Evolutionary conservation across 164 flowering plant species (phyloP).

Genomic region (Umbilicus rupestris): DNA sequence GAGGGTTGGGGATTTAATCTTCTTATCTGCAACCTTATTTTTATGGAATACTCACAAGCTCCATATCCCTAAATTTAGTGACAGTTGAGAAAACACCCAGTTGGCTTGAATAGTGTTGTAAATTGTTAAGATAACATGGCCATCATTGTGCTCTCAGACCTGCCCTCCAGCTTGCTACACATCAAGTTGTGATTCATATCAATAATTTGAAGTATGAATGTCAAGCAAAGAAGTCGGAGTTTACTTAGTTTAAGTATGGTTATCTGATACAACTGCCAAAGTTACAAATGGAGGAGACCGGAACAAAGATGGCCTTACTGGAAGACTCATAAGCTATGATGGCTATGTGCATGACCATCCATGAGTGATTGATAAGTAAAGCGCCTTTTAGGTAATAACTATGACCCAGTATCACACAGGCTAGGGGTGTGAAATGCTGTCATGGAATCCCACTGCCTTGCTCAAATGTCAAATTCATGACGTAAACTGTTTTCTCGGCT

Average conservation of each 20-base stretch:
- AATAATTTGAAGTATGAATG: background rate
- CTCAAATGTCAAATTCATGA: slow-evolving; percentile 17
- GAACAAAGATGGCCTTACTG: too few relatives aligned
- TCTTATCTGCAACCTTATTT: background rate
- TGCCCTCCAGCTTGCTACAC: background rate
- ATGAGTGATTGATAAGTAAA: too few relatives aligned
- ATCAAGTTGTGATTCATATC: background rate
- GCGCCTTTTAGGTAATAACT: background rate
- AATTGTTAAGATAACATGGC: background rate
- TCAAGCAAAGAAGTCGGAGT: background rate
- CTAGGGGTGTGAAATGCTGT: background rate
- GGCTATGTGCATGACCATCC: too few relatives aligned
- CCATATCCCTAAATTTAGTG: background rate
- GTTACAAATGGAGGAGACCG: too few relatives aligned
- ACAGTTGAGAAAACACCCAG: background rate
- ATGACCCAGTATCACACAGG: background rate
- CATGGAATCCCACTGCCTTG: background rate
- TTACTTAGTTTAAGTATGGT: too few relatives aligned
- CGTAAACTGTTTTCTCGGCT: slow-evolving; percentile 69
- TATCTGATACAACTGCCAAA: too few relatives aligned
- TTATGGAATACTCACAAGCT: background rate
- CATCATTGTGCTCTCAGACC: background rate
- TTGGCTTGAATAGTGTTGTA: background rate
- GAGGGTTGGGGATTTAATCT: background rate
- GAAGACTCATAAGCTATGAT: too few relatives aligned